These are phyloP conservation scores for Backusella psychrophila DNA, from an alignment of 192 early-diverging fungal genomes.

Conservation along the genomic window DNA sequence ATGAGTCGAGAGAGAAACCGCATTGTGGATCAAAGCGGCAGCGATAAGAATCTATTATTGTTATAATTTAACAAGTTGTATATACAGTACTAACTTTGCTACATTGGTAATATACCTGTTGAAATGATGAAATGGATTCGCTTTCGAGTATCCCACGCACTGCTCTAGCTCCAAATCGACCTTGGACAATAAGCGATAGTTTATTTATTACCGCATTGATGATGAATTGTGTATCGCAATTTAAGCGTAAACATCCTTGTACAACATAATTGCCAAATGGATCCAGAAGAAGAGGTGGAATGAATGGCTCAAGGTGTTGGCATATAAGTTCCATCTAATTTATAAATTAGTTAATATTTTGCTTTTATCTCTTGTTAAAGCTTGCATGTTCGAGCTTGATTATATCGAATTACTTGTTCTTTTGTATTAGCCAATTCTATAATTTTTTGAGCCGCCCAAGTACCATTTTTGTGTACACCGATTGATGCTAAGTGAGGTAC, in stretches of 20 bases:
- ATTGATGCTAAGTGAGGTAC: conserved; percentile 84
- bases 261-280: conserved; percentile 98
- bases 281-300: conserved; percentile 86
- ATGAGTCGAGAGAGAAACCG: conserved; percentile 72
- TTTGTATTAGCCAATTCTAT: conserved; percentile 72
- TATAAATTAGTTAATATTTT: conserved; percentile 36
- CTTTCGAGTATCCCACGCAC: conserved; percentile 89
- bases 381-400: background rate
- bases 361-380: background rate
- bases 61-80: background rate
- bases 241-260: conserved; percentile 86
- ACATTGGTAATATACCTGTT: conserved; percentile 47
- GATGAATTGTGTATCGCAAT: conserved; percentile 72
- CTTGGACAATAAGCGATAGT: conserved; percentile 80
- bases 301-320: conserved; percentile 59
- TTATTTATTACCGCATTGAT: conserved; percentile 85
- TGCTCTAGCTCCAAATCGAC: conserved; percentile 89
- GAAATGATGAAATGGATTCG: conserved; percentile 68
- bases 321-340: conserved; percentile 56
- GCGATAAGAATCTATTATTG: conserved; percentile 76
- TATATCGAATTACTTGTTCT: background rate
- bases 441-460: conserved; percentile 96
- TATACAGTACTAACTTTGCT: background rate
- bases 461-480: conserved; percentile 96
- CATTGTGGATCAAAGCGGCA: conserved; percentile 80